phyloP scores from a whole-genome alignment of 352 stramenopile species.

The Globisporangium cylindrosporum region DNA sequence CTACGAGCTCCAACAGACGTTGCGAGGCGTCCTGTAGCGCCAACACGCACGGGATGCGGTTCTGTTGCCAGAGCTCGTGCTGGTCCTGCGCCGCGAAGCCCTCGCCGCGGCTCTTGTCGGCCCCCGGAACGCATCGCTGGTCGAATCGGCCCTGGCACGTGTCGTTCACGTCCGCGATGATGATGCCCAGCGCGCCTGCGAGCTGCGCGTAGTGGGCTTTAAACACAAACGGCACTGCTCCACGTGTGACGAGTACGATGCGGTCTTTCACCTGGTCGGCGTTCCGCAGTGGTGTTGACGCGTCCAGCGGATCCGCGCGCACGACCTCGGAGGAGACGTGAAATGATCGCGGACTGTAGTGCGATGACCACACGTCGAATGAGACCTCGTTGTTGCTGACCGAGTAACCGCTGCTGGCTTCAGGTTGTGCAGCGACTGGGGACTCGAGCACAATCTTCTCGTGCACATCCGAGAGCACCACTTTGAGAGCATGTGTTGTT shows the following conservation, averaged over 20 bases:
- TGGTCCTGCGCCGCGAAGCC: slow-evolving; percentile 58
- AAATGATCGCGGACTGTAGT: slow-evolving; percentile 66
- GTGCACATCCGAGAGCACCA: slow-evolving; percentile 61
- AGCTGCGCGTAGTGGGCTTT: slow-evolving; percentile 63
- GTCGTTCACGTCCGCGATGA: slow-evolving; percentile 53
- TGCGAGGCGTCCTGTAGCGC: slow-evolving; percentile 32
- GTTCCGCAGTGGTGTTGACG: slow-evolving; percentile 50
- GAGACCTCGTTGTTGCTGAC: slow-evolving; percentile 16
- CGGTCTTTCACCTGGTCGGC: slow-evolving; percentile 46
- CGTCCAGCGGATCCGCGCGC: slow-evolving; percentile 58
- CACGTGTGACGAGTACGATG: slow-evolving; percentile 51
- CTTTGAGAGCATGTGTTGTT: slow-evolving; percentile 12
- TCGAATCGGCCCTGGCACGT: slow-evolving; percentile 55
- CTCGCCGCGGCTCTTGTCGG: slow-evolving; percentile 39
- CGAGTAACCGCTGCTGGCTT: neutral
- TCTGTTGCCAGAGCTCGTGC: slow-evolving; percentile 46
- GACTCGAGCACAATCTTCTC: slow-evolving; percentile 30
- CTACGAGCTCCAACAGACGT: slow-evolving; percentile 29
- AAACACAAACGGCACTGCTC: slow-evolving; percentile 57
- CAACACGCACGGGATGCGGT: slow-evolving; percentile 67
- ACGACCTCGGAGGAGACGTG: slow-evolving; percentile 68
- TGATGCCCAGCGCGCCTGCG: slow-evolving; percentile 61
- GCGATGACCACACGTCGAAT: slow-evolving; percentile 60
- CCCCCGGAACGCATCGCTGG: slow-evolving; percentile 63
- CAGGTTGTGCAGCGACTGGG: neutral